A percentile compares a stretch with the other conserved stretches of the same genome.
These are phyloP conservation scores for Crotalaria pallida DNA, from an alignment of 306 rosid genomes.

Conservation along the genomic window DNA sequence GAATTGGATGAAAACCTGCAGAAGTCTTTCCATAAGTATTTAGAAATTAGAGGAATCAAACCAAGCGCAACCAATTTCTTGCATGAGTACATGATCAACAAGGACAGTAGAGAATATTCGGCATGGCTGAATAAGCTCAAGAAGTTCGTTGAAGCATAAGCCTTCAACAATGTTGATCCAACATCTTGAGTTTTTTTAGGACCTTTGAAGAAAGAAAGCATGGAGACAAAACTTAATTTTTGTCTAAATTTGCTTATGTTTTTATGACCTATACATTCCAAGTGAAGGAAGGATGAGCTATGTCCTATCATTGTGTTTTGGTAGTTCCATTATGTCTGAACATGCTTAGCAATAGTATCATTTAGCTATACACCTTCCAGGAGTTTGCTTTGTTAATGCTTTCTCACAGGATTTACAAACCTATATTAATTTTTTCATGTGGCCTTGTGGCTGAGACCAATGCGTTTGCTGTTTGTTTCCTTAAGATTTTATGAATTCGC, in stretches of 20 bases:
- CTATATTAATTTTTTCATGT: neutral
- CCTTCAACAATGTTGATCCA: too few species aligned
- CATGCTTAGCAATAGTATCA: constrained; percentile 5
- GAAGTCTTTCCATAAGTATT: constrained; percentile 74
- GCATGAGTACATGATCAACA: constrained; percentile 97
- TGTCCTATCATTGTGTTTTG: neutral
- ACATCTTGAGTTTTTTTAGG: too few species aligned
- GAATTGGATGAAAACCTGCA: constrained; percentile 82
- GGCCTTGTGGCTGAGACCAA: neutral
- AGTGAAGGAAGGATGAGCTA: neutral
- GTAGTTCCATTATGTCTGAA: neutral
- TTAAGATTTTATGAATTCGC: neutral
- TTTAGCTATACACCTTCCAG: neutral
- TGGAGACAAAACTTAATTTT: neutral
- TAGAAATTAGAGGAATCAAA: constrained; percentile 88
- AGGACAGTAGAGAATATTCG: constrained; percentile 76
- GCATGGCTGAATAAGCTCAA: constrained; percentile 73
- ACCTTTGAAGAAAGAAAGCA: constrained; percentile 14
- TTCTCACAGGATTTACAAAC: neutral
- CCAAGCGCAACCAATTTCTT: constrained; percentile 77
- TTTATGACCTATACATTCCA: neutral
- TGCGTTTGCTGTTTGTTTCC: neutral
- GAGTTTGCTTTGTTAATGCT: neutral
- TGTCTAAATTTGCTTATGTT: neutral
- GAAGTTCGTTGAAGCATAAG: constrained; percentile 58